These are phyloP conservation scores for Umbilicus rupestris DNA, from an alignment of 164 flowering plant species.

Conservation along the genomic window DNA sequence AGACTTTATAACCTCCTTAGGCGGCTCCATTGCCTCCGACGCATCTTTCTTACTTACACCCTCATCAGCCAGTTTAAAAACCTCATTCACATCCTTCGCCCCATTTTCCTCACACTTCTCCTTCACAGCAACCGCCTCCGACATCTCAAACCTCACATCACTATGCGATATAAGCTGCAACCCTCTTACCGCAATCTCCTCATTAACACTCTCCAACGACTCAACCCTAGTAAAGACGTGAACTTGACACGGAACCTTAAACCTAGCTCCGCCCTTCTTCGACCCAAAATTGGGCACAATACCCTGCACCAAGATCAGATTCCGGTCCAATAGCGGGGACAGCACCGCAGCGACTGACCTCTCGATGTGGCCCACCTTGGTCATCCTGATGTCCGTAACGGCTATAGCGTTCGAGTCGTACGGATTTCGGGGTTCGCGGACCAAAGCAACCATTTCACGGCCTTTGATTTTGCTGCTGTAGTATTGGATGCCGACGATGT, in stretches of 20 bases:
- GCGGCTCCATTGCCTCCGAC: conserved; percentile 45
- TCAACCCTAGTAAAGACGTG: conserved; percentile 53
- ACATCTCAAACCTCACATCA: conserved; percentile 34
- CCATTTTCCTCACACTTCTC: conserved; percentile 27
- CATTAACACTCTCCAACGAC: conserved; percentile 22
- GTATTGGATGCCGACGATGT: conserved; percentile 61
- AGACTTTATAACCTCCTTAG: conserved; percentile 40
- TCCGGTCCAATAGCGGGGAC: conserved; percentile 49
- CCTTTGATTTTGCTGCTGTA: conserved; percentile 56
- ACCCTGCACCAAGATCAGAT: conserved; percentile 37
- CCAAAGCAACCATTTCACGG: conserved; percentile 71
- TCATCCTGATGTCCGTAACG: conserved; percentile 44
- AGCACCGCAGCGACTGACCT: conserved; percentile 45
- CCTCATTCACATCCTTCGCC: conserved; percentile 43
- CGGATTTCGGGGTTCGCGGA: conserved; percentile 66
- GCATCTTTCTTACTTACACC: conserved; percentile 24
- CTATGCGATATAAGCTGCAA: conserved; percentile 32
- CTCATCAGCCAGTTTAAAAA: conserved; percentile 52
- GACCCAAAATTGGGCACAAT: conserved; percentile 46
- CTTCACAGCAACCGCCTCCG: conserved; percentile 49
- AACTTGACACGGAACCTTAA: conserved; percentile 48
- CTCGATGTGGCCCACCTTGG: conserved; percentile 74
- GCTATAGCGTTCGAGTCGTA: conserved; percentile 67
- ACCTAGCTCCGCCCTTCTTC: conserved; percentile 14
- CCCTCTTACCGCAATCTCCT: conserved; percentile 27